A percentile compares a stretch with the other conserved stretches of the same genome.
Conservation (phyloP, 192 early-diverging fungal species). For the Coemansia sp. region DNA sequence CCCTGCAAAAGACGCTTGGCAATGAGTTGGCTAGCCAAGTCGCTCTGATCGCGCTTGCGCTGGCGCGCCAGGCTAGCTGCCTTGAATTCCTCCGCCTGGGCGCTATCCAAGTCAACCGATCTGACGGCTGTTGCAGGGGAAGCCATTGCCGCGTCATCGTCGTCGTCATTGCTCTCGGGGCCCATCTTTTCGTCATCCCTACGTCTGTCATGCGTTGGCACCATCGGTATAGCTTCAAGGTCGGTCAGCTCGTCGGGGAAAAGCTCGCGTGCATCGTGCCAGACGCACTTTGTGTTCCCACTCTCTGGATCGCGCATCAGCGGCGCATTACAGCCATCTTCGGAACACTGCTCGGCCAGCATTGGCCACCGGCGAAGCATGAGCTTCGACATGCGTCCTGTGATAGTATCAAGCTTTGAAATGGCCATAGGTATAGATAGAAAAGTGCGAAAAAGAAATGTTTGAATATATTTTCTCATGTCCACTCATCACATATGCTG, state of each 20-base stretch:
- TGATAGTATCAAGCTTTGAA: slow-evolving; percentile 37
- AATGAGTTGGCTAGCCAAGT: slow-evolving; percentile 38
- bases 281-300: slow-evolving; percentile 33
- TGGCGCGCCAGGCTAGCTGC: slow-evolving; percentile 3
- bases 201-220: background rate
- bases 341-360: slow-evolving; percentile 37
- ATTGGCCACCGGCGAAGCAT: slow-evolving; percentile 52
- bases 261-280: slow-evolving; percentile 42
- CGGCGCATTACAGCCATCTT: slow-evolving; percentile 33
- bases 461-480: background rate
- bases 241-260: slow-evolving; percentile 31
- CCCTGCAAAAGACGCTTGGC: slow-evolving; percentile 44
- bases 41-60: slow-evolving; percentile 29
- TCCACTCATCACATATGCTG: background rate
- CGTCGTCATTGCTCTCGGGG: background rate
- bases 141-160: background rate
- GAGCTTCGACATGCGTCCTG: slow-evolving; percentile 44
- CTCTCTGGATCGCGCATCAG: slow-evolving; percentile 44
- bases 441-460: background rate
- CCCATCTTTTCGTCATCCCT: slow-evolving; percentile 20
- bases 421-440: slow-evolving; percentile 1
- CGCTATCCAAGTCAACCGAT: background rate
- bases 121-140: background rate
- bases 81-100: background rate
- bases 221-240: background rate